Conservation (phyloP, 2,329 filamentous ascomycete genomes). For the Xylariales sp. region DNA sequence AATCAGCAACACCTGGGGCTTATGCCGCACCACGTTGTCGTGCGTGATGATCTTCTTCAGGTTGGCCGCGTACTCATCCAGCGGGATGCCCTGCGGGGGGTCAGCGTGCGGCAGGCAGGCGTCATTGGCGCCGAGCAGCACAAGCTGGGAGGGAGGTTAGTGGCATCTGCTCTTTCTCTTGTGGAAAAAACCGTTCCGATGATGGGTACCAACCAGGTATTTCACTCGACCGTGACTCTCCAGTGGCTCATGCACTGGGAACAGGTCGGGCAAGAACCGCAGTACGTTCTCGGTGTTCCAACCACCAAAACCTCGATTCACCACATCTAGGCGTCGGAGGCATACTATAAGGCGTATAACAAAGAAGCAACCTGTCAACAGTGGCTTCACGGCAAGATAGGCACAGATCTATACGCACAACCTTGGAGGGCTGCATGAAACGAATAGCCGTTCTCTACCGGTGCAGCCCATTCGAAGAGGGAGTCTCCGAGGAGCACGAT, state of each 20-base stretch:
- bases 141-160: conserved; percentile 44
- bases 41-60: conserved; percentile 69
- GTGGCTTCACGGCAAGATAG: conserved; percentile 53
- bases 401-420: no score
- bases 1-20: conserved; percentile 69
- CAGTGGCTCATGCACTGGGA: conserved; percentile 53
- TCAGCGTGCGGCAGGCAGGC: conserved; percentile 61
- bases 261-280: conserved; percentile 62
- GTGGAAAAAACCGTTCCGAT: background rate
- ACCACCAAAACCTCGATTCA: conserved; percentile 84
- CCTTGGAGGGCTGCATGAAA: conserved; percentile 67
- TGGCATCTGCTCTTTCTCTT: background rate
- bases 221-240: conserved; percentile 52
- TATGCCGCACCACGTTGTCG: conserved; percentile 63
- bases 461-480: conserved; percentile 67
- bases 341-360: conserved; percentile 50
- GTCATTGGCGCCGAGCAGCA: conserved; percentile 91
- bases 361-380: background rate
- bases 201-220: conserved; percentile 56
- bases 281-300: conserved; percentile 79
- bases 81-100: conserved; percentile 69
- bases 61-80: conserved; percentile 73
- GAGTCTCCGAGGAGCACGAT: conserved; percentile 88
- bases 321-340: conserved; percentile 72
- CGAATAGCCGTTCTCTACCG: conserved; percentile 63